Evolutionary conservation across 177 flowering plant species (phyloP).

Genomic region (Tripterygium wilfordii): DNA sequence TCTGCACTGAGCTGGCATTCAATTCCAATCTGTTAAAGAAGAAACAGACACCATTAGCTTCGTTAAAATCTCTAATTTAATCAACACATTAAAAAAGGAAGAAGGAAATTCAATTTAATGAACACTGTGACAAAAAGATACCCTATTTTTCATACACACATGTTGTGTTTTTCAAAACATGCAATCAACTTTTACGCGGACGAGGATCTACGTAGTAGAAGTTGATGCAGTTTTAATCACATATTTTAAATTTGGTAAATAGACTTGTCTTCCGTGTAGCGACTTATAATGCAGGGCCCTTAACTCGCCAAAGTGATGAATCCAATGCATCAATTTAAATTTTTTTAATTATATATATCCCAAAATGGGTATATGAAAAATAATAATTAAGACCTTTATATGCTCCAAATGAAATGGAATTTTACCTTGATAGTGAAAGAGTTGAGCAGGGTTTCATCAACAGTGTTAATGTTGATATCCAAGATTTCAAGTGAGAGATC

Average conservation of each 20-base stretch:
- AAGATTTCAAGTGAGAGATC: slow-evolving; percentile 76
- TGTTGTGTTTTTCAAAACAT: not conserved
- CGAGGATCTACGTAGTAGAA: too few species aligned
- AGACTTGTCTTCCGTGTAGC: too few species aligned
- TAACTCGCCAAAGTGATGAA: too few species aligned
- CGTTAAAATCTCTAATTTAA: not conserved
- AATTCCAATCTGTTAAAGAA: slow-evolving; percentile 66
- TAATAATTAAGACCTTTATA: too few species aligned
- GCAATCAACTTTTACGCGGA: slow-evolving; percentile 1
- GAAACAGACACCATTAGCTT: slow-evolving; percentile 8
- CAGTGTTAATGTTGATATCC: slow-evolving; percentile 47
- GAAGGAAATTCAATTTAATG: slow-evolving; percentile 2
- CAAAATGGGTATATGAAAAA: too few species aligned
- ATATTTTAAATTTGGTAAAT: too few species aligned
- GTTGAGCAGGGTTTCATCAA: slow-evolving; percentile 70
- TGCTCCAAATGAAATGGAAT: not conserved
- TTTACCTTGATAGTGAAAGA: slow-evolving; percentile 94
- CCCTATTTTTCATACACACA: not conserved
- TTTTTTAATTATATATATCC: too few species aligned
- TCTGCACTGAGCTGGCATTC: slow-evolving; percentile 92
- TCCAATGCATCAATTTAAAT: too few species aligned
- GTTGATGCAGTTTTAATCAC: too few species aligned
- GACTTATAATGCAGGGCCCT: too few species aligned
- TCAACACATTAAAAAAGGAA: not conserved
- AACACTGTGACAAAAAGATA: not conserved